Conservation (phyloP, 2,329 filamentous ascomycete species). For the Colletotrichum tabaci region DNA sequence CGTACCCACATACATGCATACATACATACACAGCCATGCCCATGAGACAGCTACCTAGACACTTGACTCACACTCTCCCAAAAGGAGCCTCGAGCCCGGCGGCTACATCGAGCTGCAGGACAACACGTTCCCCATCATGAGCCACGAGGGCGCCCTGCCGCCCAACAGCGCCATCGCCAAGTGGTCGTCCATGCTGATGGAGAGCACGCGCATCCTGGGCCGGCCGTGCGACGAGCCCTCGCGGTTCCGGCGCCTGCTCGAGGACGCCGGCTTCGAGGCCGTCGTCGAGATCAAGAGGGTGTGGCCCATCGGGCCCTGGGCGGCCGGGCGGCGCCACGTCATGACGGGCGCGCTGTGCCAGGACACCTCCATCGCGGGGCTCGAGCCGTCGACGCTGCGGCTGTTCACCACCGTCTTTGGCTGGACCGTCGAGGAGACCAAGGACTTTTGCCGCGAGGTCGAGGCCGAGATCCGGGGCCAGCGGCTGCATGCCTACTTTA, state of each 20-base stretch:
- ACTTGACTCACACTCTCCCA: neutral
- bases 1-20: no score
- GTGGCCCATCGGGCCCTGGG: slow-evolving; percentile 67
- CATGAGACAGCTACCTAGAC: no score
- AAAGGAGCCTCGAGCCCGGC: slow-evolving; percentile 50
- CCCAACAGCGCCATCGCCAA: slow-evolving; percentile 48
- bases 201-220: slow-evolving; percentile 48
- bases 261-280: slow-evolving; percentile 68
- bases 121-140: slow-evolving; percentile 47
- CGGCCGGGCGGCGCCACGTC: slow-evolving; percentile 61
- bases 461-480: slow-evolving; percentile 50
- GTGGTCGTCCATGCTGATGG: slow-evolving; percentile 51
- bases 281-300: slow-evolving; percentile 63
- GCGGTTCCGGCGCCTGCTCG: slow-evolving; percentile 55
- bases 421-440: slow-evolving; percentile 50
- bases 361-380: slow-evolving; percentile 39
- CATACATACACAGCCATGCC: no score
- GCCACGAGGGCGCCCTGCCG: slow-evolving; percentile 51
- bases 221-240: slow-evolving; percentile 16
- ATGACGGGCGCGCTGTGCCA: slow-evolving; percentile 46
- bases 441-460: slow-evolving; percentile 48
- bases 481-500: slow-evolving; percentile 51
- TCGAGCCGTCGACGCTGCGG: slow-evolving; percentile 51
- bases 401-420: slow-evolving; percentile 51
- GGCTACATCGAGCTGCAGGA: slow-evolving; percentile 54